A percentile compares a stretch with the other conserved stretches of the same genome.
Evolutionary conservation across 1,284 basidiomycete genomes (phyloP).

Genomic region (Rhizopogon hawkerae): DNA sequence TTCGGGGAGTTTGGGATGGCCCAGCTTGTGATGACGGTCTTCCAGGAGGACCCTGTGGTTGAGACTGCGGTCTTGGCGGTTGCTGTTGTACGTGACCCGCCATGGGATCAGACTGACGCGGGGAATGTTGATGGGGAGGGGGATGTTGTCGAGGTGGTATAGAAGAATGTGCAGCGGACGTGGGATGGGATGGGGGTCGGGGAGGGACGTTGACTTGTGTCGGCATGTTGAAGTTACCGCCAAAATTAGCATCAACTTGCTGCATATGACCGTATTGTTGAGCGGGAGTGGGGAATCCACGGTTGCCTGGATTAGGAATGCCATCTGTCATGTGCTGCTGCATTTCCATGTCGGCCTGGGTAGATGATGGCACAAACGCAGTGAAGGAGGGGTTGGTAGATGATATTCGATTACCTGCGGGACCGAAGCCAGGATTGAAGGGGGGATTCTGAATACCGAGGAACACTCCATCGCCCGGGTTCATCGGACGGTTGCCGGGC

Average conservation of each 20-base stretch:
- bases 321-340: constrained; percentile 36
- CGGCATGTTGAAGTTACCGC: constrained; percentile 28
- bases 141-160: constrained; percentile 27
- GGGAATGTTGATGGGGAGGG: constrained; percentile 35
- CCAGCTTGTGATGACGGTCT: constrained; percentile 29
- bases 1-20: constrained; percentile 30
- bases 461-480: constrained; percentile 41
- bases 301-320: constrained; percentile 30
- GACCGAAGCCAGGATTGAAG: constrained; percentile 32
- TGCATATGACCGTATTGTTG: constrained; percentile 49
- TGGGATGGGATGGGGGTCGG: constrained; percentile 41
- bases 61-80: constrained; percentile 42
- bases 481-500: constrained; percentile 35
- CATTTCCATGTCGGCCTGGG: constrained; percentile 33
- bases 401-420: constrained; percentile 31
- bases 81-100: constrained; percentile 29
- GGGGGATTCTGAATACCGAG: constrained; percentile 35
- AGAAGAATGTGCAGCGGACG: constrained; percentile 20
- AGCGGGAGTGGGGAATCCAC: constrained; percentile 44
- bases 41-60: constrained; percentile 36
- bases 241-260: constrained; percentile 26
- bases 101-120: constrained; percentile 33
- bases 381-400: constrained; percentile 28
- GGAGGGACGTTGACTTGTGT: constrained; percentile 26
- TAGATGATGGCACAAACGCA: constrained; percentile 34